Percentiles rank a stretch among this genome's conserved stretches.
Evolutionary conservation across 768 basidiomycete species (phyloP).

Genomic region (Lactifluus pinguis): DNA sequence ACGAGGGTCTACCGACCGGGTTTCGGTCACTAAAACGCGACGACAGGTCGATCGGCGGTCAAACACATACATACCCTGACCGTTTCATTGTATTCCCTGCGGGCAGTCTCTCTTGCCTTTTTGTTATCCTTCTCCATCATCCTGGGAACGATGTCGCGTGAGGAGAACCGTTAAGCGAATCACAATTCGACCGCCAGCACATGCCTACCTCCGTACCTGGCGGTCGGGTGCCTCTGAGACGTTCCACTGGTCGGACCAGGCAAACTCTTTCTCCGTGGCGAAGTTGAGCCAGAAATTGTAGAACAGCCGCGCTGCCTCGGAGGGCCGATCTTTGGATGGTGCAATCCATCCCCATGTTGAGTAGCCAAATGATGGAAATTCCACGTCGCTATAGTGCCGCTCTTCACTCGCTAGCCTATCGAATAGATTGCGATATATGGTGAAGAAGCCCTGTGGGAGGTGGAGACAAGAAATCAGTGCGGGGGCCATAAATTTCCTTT

Average conservation of each 20-base stretch:
- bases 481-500: neutral
- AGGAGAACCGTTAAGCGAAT: neutral
- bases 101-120: conserved; percentile 78
- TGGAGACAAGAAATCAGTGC: neutral
- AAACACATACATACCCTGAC: conserved; percentile 54
- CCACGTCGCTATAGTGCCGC: conserved; percentile 32
- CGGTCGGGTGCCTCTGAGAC: conserved; percentile 79
- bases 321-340: conserved; percentile 33
- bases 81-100: conserved; percentile 88
- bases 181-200: neutral
- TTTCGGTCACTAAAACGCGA: neutral
- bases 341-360: conserved; percentile 66
- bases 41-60: neutral
- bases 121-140: conserved; percentile 96
- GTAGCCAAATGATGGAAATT: conserved; percentile 79
- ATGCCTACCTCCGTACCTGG: conserved; percentile 57
- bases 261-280: conserved; percentile 76
- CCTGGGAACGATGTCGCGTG: conserved; percentile 31
- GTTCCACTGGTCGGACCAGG: conserved; percentile 84
- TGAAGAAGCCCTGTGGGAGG: conserved; percentile 71
- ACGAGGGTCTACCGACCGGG: conserved; percentile 47
- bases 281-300: conserved; percentile 87
- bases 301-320: conserved; percentile 59
- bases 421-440: conserved; percentile 84
- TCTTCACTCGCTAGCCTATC: conserved; percentile 78